phyloP scores from a whole-genome alignment of 2,329 filamentous ascomycete species.

The Chaetomiaceae sp. region DNA sequence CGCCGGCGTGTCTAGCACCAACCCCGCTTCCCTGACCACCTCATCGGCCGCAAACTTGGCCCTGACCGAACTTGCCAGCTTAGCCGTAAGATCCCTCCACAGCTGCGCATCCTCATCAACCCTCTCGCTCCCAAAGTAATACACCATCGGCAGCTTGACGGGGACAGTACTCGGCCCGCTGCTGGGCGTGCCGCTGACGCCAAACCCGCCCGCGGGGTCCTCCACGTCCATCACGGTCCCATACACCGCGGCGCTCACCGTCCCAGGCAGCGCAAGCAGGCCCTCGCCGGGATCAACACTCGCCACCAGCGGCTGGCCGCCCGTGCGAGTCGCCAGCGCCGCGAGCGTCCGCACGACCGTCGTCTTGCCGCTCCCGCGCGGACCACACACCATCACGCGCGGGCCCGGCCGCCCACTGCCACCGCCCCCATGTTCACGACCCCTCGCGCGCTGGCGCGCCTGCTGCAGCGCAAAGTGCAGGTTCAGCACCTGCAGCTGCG shows the following conservation, averaged over 20 bases:
- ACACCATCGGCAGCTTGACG: conserved; percentile 86
- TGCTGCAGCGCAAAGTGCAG: conserved; percentile 82
- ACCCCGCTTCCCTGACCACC: conserved; percentile 63
- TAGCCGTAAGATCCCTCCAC: conserved; percentile 68
- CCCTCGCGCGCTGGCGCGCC: too few species aligned
- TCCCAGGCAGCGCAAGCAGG: conserved; percentile 71
- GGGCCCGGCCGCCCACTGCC: conserved; percentile 39
- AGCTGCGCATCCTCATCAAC: conserved; percentile 66
- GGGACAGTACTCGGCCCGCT: conserved; percentile 83
- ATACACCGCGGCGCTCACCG: conserved; percentile 79
- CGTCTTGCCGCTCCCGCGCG: conserved; percentile 75
- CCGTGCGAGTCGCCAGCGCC: conserved; percentile 69
- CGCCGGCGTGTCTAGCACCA: conserved; percentile 80
- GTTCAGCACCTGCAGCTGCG: conserved; percentile 74
- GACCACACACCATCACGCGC: conserved; percentile 76
- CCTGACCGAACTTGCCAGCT: conserved; percentile 71
- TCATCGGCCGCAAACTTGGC: conserved; percentile 71
- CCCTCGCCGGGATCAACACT: conserved; percentile 81
- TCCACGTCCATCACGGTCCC: conserved; percentile 78
- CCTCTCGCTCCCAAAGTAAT: conserved; percentile 72
- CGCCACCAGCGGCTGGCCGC: conserved; percentile 70
- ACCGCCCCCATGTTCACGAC: too few species aligned
- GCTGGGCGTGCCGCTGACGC: conserved; percentile 86
- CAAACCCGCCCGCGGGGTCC: conserved; percentile 76
- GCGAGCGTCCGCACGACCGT: conserved; percentile 70